Conservation (phyloP, 768 basidiomycete species). For the Crassisporium funariophilum region DNA sequence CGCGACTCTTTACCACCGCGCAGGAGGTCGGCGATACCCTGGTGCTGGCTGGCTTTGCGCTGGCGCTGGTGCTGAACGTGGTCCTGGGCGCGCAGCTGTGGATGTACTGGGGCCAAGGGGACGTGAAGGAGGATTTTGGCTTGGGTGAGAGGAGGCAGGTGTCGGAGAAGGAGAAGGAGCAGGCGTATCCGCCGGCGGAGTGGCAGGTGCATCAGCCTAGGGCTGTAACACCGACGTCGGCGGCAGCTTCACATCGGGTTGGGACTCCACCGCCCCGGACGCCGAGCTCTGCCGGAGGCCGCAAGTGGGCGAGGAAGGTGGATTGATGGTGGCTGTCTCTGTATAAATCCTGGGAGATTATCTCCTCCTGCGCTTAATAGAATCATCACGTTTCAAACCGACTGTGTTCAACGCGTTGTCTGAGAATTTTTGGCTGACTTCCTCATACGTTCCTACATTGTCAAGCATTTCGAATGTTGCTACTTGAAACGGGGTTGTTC, state of each 20-base stretch:
- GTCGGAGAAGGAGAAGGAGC: constrained; percentile 11
- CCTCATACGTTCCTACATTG: too few species aligned
- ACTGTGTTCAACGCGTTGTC: too few species aligned
- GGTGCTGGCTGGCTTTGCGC: constrained; percentile 80
- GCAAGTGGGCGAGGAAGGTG: constrained; percentile 76
- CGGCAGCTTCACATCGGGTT: constrained; percentile 36
- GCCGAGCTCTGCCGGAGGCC: constrained; percentile 50
- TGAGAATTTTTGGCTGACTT: too few species aligned
- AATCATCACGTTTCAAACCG: too few species aligned
- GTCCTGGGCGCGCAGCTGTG: constrained; percentile 86
- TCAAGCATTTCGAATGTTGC: too few species aligned
- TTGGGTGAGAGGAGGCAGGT: constrained; percentile 2
- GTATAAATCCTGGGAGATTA: too few species aligned
- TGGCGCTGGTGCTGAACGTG: constrained; percentile 81
- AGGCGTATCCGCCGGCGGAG: constrained; percentile 11
- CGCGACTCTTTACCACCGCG: constrained; percentile 90
- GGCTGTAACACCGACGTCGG: constrained; percentile 7
- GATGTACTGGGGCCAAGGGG: constrained; percentile 74
- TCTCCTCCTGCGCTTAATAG: too few species aligned
- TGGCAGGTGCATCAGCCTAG: constrained; percentile 19
- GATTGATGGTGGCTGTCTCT: too few species aligned
- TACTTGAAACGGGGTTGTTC: too few species aligned
- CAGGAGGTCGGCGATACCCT: constrained; percentile 85
- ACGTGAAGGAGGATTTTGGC: constrained; percentile 22
- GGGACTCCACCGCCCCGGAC: constrained; percentile 45